Conservation (phyloP, 768 basidiomycete genomes). For the Agaricus bisporus region DNA sequence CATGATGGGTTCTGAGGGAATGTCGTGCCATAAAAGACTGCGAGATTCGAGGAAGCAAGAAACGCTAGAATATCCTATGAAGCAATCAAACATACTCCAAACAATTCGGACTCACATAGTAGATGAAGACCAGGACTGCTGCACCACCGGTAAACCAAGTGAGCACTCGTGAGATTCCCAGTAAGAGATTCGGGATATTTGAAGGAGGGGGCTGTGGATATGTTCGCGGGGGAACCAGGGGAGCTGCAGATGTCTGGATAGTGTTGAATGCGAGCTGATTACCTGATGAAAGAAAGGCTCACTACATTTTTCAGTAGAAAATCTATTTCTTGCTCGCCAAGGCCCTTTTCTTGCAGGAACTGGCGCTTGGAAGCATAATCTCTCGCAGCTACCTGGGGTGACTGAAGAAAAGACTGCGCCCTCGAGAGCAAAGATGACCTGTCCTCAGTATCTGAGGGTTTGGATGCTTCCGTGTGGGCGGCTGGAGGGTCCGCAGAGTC, state of each 20-base stretch:
- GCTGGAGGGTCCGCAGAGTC: background rate
- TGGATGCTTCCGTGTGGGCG: background rate
- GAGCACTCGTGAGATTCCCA: constrained; percentile 54
- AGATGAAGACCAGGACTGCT: constrained; percentile 50
- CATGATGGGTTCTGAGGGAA: constrained; percentile 56
- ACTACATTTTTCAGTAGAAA: constrained; percentile 53
- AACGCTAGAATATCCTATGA: constrained; percentile 38
- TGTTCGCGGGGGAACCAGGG: constrained; percentile 60
- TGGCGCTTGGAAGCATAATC: constrained; percentile 48
- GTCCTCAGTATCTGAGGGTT: constrained; percentile 11
- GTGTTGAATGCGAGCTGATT: background rate
- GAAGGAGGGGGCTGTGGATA: constrained; percentile 71
- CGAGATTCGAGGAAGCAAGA: constrained; percentile 61
- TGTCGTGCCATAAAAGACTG: constrained; percentile 54
- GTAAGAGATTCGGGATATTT: constrained; percentile 58
- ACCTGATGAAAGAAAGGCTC: constrained; percentile 14
- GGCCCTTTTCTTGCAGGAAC: constrained; percentile 69
- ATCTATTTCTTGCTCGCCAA: constrained; percentile 56
- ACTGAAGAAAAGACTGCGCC: constrained; percentile 60
- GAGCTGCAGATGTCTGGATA: constrained; percentile 30
- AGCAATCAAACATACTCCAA: background rate
- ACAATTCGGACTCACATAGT: constrained; percentile 46
- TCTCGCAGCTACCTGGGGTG: constrained; percentile 59
- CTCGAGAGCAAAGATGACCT: constrained; percentile 41
- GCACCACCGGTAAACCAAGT: constrained; percentile 66